Percentiles rank a stretch among this genome's conserved stretches.
Evolutionary conservation across 106 monocot species (phyloP).

Genomic region (Apostasia shenzhenica): DNA sequence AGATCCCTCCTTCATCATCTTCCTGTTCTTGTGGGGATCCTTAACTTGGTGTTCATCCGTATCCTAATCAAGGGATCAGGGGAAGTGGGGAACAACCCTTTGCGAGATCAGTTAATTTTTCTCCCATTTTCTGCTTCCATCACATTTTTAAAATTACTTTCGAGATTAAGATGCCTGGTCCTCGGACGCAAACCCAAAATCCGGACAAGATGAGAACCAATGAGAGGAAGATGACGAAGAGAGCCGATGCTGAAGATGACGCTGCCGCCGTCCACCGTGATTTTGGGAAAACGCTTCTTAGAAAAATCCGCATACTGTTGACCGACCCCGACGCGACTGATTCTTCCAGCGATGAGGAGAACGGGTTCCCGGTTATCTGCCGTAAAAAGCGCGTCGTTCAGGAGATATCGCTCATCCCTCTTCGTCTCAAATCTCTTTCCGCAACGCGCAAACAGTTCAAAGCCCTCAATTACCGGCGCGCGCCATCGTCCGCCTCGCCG

Average conservation of each 20-base stretch:
- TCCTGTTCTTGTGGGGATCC: conserved; percentile 4
- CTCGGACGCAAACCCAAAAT: too few species aligned
- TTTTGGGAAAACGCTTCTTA: neutral
- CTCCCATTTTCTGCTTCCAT: too few species aligned
- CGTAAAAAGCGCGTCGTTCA: conserved; percentile 11
- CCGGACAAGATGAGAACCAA: too few species aligned
- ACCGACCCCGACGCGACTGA: conserved; percentile 31
- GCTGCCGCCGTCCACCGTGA: too few species aligned
- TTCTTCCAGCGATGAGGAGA: conserved; percentile 12
- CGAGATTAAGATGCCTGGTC: too few species aligned
- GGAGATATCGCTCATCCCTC: conserved; percentile 6
- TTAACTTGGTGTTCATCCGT: too few species aligned
- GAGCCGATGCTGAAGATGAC: too few species aligned
- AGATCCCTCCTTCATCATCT: conserved; percentile 6
- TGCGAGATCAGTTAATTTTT: too few species aligned
- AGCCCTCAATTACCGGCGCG: conserved; percentile 1
- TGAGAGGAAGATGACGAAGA: too few species aligned
- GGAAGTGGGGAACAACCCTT: too few species aligned
- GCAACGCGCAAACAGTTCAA: neutral
- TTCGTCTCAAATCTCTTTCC: neutral
- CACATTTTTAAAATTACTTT: too few species aligned
- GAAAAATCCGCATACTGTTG: conserved; percentile 17
- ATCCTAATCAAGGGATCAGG: too few species aligned
- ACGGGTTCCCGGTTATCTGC: neutral
- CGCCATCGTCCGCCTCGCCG: neutral